Conservation (phyloP, 768 basidiomycete genomes). For the Trametes coccinea region DNA sequence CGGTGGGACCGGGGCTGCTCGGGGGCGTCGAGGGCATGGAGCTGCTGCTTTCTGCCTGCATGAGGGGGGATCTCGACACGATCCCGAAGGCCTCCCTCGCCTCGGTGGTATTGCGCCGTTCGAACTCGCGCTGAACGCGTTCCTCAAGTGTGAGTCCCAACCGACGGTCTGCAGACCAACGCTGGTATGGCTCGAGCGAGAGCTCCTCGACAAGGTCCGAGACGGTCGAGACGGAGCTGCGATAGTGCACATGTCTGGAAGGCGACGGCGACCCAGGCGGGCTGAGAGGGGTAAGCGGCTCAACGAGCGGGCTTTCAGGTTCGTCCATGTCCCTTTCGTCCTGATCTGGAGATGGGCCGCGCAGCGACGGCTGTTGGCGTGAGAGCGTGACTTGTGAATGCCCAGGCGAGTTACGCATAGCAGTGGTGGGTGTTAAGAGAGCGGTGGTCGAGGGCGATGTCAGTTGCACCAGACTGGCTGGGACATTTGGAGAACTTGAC, state of each 20-base stretch:
- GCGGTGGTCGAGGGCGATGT: constrained; percentile 19
- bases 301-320: neutral
- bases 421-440: constrained; percentile 3
- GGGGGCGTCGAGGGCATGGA: constrained; percentile 3
- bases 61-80: no score
- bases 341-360: neutral
- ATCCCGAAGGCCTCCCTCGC: constrained; percentile 6
- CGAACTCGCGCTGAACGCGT: constrained; percentile 35
- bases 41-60: neutral
- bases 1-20: neutral
- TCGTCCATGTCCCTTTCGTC: neutral
- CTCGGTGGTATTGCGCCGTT: constrained; percentile 24
- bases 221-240: constrained; percentile 11
- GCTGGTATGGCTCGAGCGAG: constrained; percentile 44
- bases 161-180: constrained; percentile 46
- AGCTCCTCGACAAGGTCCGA: constrained; percentile 47
- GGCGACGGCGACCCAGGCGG: constrained; percentile 1
- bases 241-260: neutral
- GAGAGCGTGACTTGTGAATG: neutral
- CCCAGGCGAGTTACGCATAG: constrained; percentile 10
- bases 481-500: neutral
- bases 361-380: neutral
- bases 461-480: constrained; percentile 1
- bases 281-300: neutral
- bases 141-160: constrained; percentile 45